phyloP scores from a whole-genome alignment of 2,329 filamentous ascomycete genomes.

The Claviceps sp. region DNA sequence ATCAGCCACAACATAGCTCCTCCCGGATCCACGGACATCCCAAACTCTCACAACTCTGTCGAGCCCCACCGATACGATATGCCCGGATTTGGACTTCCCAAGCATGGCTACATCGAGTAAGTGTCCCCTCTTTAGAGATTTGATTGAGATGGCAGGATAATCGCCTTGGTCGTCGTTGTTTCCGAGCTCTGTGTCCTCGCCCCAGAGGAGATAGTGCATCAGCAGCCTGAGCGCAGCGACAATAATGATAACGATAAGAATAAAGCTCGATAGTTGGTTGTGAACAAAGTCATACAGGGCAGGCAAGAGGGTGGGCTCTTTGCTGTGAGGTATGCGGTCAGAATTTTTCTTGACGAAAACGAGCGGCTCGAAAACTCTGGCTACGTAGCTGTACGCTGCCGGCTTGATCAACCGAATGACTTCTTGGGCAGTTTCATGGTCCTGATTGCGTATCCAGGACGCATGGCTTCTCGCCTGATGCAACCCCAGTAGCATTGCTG shows the following conservation, averaged over 20 bases:
- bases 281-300: conserved; percentile 52
- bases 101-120: conserved; percentile 56
- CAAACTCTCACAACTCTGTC: conserved; percentile 57
- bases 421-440: conserved; percentile 65
- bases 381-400: conserved; percentile 55
- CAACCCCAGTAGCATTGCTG: conserved; percentile 41
- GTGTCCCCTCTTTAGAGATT: conserved; percentile 50
- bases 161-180: conserved; percentile 32
- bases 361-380: conserved; percentile 60
- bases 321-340: conserved; percentile 44
- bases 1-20: conserved; percentile 27
- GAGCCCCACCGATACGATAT: conserved; percentile 55
- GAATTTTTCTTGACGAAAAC: conserved; percentile 59
- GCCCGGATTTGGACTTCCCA: conserved; percentile 45
- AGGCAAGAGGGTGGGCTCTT: conserved; percentile 22
- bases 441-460: conserved; percentile 65
- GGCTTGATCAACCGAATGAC: conserved; percentile 67
- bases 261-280: conserved; percentile 44
- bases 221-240: conserved; percentile 54
- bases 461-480: conserved; percentile 65
- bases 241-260: conserved; percentile 48
- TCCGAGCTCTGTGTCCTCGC: conserved; percentile 37
- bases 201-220: conserved; percentile 63
- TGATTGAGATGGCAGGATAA: conserved; percentile 40
- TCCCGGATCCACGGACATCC: conserved; percentile 37